Percentiles rank a stretch among this genome's conserved stretches.
Evolutionary conservation across 2,329 filamentous ascomycete genomes (phyloP).

Genomic region (Talaromyces marneffei): DNA sequence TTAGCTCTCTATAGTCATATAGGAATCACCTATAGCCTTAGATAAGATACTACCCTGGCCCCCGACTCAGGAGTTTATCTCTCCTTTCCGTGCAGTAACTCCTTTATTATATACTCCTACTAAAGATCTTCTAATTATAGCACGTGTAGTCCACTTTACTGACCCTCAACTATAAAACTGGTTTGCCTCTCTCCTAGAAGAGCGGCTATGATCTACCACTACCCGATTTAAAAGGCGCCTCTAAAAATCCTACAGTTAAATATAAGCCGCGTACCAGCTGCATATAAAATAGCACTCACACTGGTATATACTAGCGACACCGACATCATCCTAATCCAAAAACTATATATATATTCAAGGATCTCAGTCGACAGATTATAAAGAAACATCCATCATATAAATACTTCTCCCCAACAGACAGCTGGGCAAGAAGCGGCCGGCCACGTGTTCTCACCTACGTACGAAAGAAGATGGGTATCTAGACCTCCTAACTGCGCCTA

Average conservation of each 20-base stretch:
- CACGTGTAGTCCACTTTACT: background rate
- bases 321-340: background rate
- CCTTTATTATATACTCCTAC: background rate
- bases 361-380: background rate
- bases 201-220: background rate
- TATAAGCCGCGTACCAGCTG: background rate
- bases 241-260: background rate
- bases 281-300: background rate
- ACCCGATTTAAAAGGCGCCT: background rate
- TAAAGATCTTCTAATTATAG: background rate
- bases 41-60: too few species aligned
- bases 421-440: background rate
- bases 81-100: background rate
- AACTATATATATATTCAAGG: background rate
- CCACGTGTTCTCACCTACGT: background rate
- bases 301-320: background rate
- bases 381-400: background rate
- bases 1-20: background rate
- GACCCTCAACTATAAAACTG: background rate
- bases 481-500: background rate
- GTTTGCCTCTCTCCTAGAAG: background rate
- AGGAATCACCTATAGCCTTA: too few species aligned
- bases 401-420: too few species aligned
- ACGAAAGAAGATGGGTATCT: background rate
- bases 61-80: too few species aligned